Base-by-base conservation (phyloP, 2,329 filamentous ascomycete species). In the Cordyceps farinosa region DNA sequence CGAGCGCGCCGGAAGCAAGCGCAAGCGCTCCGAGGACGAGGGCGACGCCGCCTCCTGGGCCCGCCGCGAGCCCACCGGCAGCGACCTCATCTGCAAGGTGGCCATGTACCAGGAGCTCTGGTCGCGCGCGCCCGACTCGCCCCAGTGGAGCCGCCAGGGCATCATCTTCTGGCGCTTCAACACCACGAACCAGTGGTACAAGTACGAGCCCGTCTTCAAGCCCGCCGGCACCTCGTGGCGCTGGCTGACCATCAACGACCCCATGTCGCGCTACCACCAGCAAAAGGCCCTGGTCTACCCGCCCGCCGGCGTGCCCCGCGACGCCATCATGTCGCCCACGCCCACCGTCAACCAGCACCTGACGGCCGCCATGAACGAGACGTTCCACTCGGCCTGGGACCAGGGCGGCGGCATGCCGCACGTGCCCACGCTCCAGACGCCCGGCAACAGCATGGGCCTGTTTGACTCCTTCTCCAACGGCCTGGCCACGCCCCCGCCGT, bases 31-130 rank as follows among this genome's bases (percentile, higher is more conserved):
- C 10, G 76, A 78, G 64, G 75, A 77, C 61, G 76, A 78, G 47
- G 76, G 76, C 13, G 76, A 78, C 64, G 76, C 76, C 4, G 74
- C 75, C 7, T 73, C 75, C 1, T 78, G 76, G 76, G 70, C 74
- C 5, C 72, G 75, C 2, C 74, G 76, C 6, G 75, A 78, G 63
- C 70, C 70, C 29, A 81, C 81, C 1, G 81, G 82, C 66, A 82
- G 83, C 69, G 83, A 87, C 50, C 78, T 87, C 63, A 80, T 88
- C 58, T 78, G 81, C 67, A 82, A 83, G 71, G 84, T 88, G 52
- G 84, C 84, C 71, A 88, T 88, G 86, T 85, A 87, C 71, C 86
- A 89, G 71, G 86, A 88, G 76, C 79, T 88, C 42, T 87, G 82
- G 80, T 87, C 84, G 3, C 76, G 76, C 66, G 74, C 82, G 4